phyloP scores from a whole-genome alignment of 352 stramenopile genomes.

The Globisporangium polare region DNA sequence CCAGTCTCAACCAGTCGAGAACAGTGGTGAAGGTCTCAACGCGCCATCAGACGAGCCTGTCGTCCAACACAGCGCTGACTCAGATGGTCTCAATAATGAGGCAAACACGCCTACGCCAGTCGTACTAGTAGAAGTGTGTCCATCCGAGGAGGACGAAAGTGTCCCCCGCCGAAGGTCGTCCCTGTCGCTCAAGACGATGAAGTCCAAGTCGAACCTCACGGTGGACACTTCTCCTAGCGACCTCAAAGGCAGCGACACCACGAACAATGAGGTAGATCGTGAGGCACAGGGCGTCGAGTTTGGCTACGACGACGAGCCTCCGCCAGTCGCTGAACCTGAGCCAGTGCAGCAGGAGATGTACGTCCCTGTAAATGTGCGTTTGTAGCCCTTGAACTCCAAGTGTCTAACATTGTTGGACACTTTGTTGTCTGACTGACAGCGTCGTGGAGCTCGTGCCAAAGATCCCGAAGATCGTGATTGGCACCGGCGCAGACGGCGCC shows the following conservation, averaged over 20 bases:
- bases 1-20: background rate
- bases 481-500: conserved; percentile 28
- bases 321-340: background rate
- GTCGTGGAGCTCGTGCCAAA: conserved; percentile 35
- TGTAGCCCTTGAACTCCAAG: background rate
- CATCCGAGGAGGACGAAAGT: background rate
- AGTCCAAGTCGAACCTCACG: conserved; percentile 7
- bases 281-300: conserved; percentile 34
- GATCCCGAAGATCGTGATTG: conserved; percentile 58
- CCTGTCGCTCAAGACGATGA: background rate
- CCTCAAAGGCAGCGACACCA: conserved; percentile 16
- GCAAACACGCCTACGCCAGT: background rate
- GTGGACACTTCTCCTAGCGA: background rate
- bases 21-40: background rate
- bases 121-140: background rate
- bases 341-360: conserved; percentile 9
- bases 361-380: background rate
- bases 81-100: background rate
- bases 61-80: background rate
- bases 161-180: background rate
- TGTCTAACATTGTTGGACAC: background rate
- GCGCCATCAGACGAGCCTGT: too few species aligned
- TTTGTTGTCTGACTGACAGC: conserved; percentile 12
- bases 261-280: conserved; percentile 18
- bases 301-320: conserved; percentile 35